Base-by-base conservation (phyloP, 1,139 yeast genomes). In the Wickerhamomyces sp. region DNA sequence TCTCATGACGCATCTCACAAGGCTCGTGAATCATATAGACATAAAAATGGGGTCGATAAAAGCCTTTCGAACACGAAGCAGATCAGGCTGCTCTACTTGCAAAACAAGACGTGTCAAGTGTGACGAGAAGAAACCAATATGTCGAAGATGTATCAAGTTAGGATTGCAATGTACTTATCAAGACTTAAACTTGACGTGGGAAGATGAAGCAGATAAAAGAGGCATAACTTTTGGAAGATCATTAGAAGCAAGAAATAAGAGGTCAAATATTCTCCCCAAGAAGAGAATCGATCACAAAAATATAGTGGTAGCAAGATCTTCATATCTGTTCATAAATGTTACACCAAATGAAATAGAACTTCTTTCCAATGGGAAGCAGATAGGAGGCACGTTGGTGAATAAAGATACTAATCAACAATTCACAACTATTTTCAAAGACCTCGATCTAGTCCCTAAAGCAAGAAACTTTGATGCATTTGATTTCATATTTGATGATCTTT, bases 161-260 rank as follows among this genome's bases (percentile, higher is more conserved):
- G 47, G 49, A 5, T 32, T 62, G 11, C 39, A 40, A 1, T 67
- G 56, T 15, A 39, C 41, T 7, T 53, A 68, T 49, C 50, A 42
- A 11, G 62, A 52, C 6, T 35, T 56, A 32, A 49, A 40, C 14
- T 47, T 62, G 7, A 53, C 57, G 2, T 67, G 70, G 70, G 70
- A 66, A 42, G 71, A 67, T 37, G 72, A 68, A 23, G 71, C 70
- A 9, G 34, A 52, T 2, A 53, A 58, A 29, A 53, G 57, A 42
- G 73, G 72, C 0, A 60, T 66, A 9, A 55, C 69, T 1, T 68
- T 69, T 53, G 73, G 73, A 1, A 51, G 73, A 32, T 66, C 73
- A 0, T 52, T 56, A 36, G 48, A 45, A 46, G 60, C 56, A 37
- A 50, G 52, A 45, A 49, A 39, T 45, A 37, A 43, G 52, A 38